A percentile compares a stretch with the other conserved stretches of the same genome.
Evolutionary conservation across 768 basidiomycete species (phyloP).

Genomic region (Rossbeevera mucosa): DNA sequence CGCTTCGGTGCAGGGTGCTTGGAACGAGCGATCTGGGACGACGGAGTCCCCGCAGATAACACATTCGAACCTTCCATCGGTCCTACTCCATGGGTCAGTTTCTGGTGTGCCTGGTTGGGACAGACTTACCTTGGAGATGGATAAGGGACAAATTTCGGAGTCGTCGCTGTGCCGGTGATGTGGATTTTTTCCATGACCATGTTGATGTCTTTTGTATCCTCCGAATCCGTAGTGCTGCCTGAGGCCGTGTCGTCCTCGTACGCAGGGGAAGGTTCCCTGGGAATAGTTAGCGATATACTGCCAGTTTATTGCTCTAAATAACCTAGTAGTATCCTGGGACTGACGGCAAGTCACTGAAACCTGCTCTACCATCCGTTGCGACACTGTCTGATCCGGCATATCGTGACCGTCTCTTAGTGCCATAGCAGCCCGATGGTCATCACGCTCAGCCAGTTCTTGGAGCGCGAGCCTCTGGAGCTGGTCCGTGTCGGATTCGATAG

Average conservation of each 20-base stretch:
- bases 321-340: conserved; percentile 4
- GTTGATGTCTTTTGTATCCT: neutral
- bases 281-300: conserved; percentile 1
- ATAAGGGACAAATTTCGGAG: neutral
- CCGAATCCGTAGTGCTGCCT: neutral
- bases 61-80: conserved; percentile 24
- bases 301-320: neutral
- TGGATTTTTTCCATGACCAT: neutral
- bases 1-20: conserved; percentile 34
- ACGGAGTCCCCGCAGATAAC: conserved; percentile 40
- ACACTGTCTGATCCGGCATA: conserved; percentile 14
- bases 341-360: neutral
- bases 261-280: conserved; percentile 1
- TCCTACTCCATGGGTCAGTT: conserved; percentile 7
- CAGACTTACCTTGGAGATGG: conserved; percentile 3
- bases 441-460: conserved; percentile 35
- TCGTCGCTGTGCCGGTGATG: neutral
- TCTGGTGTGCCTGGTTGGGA: neutral
- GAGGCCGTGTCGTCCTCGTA: neutral
- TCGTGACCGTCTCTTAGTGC: conserved; percentile 31
- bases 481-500: conserved; percentile 34
- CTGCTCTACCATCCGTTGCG: conserved; percentile 14
- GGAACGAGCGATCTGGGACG: conserved; percentile 23
- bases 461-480: conserved; percentile 30
- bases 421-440: conserved; percentile 41